These are phyloP conservation scores for Kurtzmaniella fragi DNA, from an alignment of 805 yeast genomes.

Conservation along the genomic window DNA sequence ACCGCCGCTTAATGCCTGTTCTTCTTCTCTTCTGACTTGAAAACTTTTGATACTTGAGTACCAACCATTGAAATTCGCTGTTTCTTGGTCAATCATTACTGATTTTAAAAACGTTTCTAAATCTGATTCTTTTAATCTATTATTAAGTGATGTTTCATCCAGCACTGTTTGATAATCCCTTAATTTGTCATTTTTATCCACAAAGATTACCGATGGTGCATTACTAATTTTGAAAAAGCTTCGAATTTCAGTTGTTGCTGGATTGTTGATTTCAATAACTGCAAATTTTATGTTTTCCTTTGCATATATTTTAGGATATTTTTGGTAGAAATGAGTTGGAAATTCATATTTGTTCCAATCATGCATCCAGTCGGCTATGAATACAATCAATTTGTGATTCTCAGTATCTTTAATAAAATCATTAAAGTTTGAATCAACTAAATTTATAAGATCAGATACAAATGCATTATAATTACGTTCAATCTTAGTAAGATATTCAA, in stretches of 20 bases:
- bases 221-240: constrained; percentile 23
- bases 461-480: constrained; percentile 18
- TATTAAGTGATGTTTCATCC: constrained; percentile 13
- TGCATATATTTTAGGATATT: constrained; percentile 7
- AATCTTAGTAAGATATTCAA: constrained; percentile 11
- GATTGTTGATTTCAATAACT: constrained; percentile 19
- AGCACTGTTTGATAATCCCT: constrained; percentile 19
- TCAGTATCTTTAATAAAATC: constrained; percentile 1
- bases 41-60: constrained; percentile 6
- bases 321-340: constrained; percentile 32
- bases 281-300: constrained; percentile 14
- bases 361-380: constrained; percentile 15
- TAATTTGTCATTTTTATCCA: constrained; percentile 18
- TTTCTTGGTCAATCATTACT: constrained; percentile 13
- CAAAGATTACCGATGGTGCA: constrained; percentile 27
- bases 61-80: constrained; percentile 13
- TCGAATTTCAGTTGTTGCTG: constrained; percentile 14
- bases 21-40: neutral
- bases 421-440: constrained; percentile 7
- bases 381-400: constrained; percentile 17
- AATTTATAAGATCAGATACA: constrained; percentile 11
- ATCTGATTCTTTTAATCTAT: constrained; percentile 12
- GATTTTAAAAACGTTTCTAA: constrained; percentile 6
- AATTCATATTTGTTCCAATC: constrained; percentile 29
- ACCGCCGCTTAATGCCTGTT: neutral